A percentile compares a stretch with the other conserved stretches of the same genome.
Conservation (phyloP, 495 filamentous ascomycete species). For the Aspergillus affinis region DNA sequence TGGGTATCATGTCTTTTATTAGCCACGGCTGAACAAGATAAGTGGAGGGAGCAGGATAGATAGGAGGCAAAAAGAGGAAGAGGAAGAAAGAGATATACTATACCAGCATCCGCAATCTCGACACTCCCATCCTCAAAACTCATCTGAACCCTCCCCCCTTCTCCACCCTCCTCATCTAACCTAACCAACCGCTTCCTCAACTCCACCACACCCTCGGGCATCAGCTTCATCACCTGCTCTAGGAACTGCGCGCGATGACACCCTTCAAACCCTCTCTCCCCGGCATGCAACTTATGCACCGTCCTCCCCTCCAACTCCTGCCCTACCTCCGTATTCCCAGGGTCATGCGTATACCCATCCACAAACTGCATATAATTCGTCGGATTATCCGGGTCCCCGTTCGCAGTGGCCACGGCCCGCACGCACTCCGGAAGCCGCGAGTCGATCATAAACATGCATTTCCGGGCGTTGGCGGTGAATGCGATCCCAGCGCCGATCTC, state of each 20-base stretch:
- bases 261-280: slow-evolving; percentile 37
- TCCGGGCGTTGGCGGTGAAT: slow-evolving; percentile 37
- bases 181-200: slow-evolving; percentile 39
- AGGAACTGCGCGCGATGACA: slow-evolving; percentile 59
- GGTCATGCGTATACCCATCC: slow-evolving; percentile 34
- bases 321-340: slow-evolving; percentile 14
- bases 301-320: slow-evolving; percentile 13
- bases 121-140: slow-evolving; percentile 55
- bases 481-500: slow-evolving; percentile 48
- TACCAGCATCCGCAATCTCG: slow-evolving; percentile 51
- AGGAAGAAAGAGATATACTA: slow-evolving; percentile 1
- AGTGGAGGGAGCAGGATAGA: too few species aligned
- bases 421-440: slow-evolving; percentile 18
- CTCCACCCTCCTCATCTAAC: slow-evolving; percentile 23
- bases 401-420: slow-evolving; percentile 18
- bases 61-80: neutral
- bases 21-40: too few species aligned
- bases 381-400: slow-evolving; percentile 16
- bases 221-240: slow-evolving; percentile 51
- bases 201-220: slow-evolving; percentile 46
- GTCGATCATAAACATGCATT: slow-evolving; percentile 30
- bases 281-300: slow-evolving; percentile 18
- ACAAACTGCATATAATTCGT: slow-evolving; percentile 32
- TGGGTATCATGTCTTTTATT: neutral
- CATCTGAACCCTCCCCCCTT: slow-evolving; percentile 35